Evolutionary conservation across 768 basidiomycete genomes (phyloP).

Genomic region (Termitomyces sp.): DNA sequence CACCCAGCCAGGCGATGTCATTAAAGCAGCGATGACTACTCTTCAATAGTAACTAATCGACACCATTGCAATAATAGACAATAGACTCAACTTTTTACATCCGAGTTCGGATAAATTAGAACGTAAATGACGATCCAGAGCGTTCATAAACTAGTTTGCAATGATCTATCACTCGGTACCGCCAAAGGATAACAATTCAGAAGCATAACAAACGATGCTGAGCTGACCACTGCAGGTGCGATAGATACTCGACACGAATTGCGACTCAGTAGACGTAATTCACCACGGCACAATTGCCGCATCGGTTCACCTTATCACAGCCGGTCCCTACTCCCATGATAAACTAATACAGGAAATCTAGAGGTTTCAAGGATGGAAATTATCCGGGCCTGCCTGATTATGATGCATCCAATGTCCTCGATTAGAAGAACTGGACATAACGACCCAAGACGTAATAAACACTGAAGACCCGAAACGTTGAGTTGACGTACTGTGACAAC

Average conservation of each 20-base stretch:
- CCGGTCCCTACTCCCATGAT: slow-evolving; percentile 12
- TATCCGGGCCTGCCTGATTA: too few species aligned
- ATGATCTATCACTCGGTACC: too few species aligned
- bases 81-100: not conserved
- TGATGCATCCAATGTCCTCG: too few species aligned
- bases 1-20: not conserved
- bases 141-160: too few species aligned
- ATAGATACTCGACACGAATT: slow-evolving; percentile 10
- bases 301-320: slow-evolving; percentile 16
- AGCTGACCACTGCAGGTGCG: not conserved
- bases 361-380: too few species aligned
- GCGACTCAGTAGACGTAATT: slow-evolving; percentile 18
- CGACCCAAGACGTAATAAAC: too few species aligned
- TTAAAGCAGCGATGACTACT: not conserved
- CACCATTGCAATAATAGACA: not conserved
- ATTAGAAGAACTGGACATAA: too few species aligned
- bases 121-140: too few species aligned
- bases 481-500: too few species aligned
- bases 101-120: too few species aligned
- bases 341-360: too few species aligned
- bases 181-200: slow-evolving; percentile 5
- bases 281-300: slow-evolving; percentile 11
- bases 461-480: too few species aligned
- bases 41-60: not conserved
- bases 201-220: not conserved